Evolutionary conservation across 306 rosid species (phyloP), one percentile per base, ranked within the genome.

Genomic region (Vachellia pachyceras): DNA sequence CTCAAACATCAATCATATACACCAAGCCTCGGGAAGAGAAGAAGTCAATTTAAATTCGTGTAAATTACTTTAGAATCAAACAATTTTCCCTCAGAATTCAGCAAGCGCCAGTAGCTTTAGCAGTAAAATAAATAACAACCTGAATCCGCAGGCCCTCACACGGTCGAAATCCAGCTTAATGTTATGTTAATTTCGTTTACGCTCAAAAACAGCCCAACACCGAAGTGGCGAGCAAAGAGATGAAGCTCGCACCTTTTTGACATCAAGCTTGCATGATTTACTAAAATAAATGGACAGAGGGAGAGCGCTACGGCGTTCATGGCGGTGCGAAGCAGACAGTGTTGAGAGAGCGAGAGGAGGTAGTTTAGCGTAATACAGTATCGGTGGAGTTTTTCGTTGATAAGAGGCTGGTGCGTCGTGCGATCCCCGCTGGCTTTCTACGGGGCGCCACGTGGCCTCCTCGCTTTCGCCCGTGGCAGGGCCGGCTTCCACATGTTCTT

Each of bases 391-490:
- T 69, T 65, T 82, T 80, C 83, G 72, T 65, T 60, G 92, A 90
- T 90, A 88, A 92, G 91, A 80, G 92, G 89, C 44, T 76, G 75
- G 79, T 60, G 35, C 74, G 55, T 57, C 63, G 18, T 87, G 97
- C 89, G 90, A 91, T 91, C 97, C 84, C 78, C 61, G 73, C n/a
- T 81, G 76, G 83, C 97, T 91, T 82, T 84, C 92, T 83, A 81
- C 2, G 61, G 10, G 3, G 0, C 49, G 88, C 84, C 97, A 92
- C 90, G 88, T 90, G 84, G 86, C 85, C 60, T 11, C 18, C 2
- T 0, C 4, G 49, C 29, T 2, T 11, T 33, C 10, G 15, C 54
- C 66, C 82, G 89, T 91, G 94, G 92, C 90, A 14, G 23, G 33
- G 82, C 76, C 9, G 5, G 2, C 83, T 13, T 88, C 90, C 94